These are phyloP conservation scores for Colletotrichum musicola DNA, from an alignment of 2,329 filamentous ascomycete species.

Conservation along the genomic window DNA sequence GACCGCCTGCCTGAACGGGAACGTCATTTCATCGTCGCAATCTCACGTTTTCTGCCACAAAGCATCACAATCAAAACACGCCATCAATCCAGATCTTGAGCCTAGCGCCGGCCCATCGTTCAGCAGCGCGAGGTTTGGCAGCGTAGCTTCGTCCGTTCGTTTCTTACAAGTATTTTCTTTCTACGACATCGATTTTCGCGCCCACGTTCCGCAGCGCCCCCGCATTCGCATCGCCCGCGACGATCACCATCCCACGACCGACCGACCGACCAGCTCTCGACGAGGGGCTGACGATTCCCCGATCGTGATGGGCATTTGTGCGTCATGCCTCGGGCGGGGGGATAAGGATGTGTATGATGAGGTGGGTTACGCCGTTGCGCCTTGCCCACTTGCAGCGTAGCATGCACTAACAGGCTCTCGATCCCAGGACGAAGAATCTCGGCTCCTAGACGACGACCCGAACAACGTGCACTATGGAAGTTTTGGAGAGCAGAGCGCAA, in stretches of 20 bases:
- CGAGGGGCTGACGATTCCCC: slow-evolving; percentile 11
- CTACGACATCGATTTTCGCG: background rate
- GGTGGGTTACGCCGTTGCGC: slow-evolving; percentile 52
- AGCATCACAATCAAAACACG: slow-evolving; percentile 34
- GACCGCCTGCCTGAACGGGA: slow-evolving; percentile 33
- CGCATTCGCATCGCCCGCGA: background rate
- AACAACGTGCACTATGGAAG: slow-evolving; percentile 72
- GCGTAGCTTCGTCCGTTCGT: slow-evolving; percentile 32
- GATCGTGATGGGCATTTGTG: slow-evolving; percentile 68
- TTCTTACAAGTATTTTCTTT: background rate
- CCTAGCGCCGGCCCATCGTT: slow-evolving; percentile 23
- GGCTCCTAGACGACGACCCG: slow-evolving; percentile 72
- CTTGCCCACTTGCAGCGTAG: background rate
- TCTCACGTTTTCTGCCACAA: slow-evolving; percentile 42
- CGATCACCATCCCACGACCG: background rate
- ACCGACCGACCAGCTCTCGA: slow-evolving; percentile 1
- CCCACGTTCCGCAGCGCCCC: background rate
- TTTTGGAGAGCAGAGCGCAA: slow-evolving; percentile 69
- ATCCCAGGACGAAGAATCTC: slow-evolving; percentile 66
- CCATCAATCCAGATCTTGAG: slow-evolving; percentile 23
- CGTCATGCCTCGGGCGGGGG: slow-evolving; percentile 69
- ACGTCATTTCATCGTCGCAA: slow-evolving; percentile 37
- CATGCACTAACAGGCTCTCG: slow-evolving; percentile 22
- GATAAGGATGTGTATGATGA: slow-evolving; percentile 67
- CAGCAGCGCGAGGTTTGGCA: slow-evolving; percentile 8